Base-by-base conservation (phyloP, 257 asterid genomes). In the Nicotiana obtusifolia region DNA sequence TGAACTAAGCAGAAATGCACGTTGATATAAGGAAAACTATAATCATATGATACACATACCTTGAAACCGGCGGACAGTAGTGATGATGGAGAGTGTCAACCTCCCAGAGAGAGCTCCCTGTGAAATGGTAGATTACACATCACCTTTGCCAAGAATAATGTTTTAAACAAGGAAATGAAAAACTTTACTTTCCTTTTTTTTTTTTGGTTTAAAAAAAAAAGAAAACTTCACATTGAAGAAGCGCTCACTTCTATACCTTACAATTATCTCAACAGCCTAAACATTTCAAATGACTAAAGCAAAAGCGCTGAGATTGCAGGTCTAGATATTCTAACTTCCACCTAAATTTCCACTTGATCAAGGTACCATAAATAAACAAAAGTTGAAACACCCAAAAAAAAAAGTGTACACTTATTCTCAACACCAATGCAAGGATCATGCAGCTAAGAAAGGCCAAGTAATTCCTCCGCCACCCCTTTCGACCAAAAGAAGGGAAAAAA, bases 51-150 rank as follows among this genome's bases (percentile, higher is more conserved):
- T 22, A 65, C 24, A 73, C 33, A 10, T 79, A 95, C 98, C 98
- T 94, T 64, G 98, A 90, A 67, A 95, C 97, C 57, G 98, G 91
- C 24, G 97, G 94, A 84, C 95, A 91, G 83, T 91, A 94, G 90
- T 96, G 98, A 82, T 91, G 90, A 71, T 89, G 93, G 49, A 96
- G 94, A 56, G 97, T 93, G 82, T 94, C 97, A 20, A 96, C 88
- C 88, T 96, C 99, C 99, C 98, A 94, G 60, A 94, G 89, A 59
- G 98, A 95, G 89, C 97, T 95, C 83, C 97, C 98, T 94, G 97
- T 57, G 37, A 77, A 87, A 73, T 69, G 68, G 77, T 85, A 66
- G 65, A 65, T 64, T 20, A 67, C 59, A 86, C 31, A 54, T 57
- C 52, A 53, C 13, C 1, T 15, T 65, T 10, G 22, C 6, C n/a